A percentile compares a stretch with the other conserved stretches of the same genome.
phyloP scores from a whole-genome alignment of 352 stramenopile species.

The Globisporangium abappressorium region DNA sequence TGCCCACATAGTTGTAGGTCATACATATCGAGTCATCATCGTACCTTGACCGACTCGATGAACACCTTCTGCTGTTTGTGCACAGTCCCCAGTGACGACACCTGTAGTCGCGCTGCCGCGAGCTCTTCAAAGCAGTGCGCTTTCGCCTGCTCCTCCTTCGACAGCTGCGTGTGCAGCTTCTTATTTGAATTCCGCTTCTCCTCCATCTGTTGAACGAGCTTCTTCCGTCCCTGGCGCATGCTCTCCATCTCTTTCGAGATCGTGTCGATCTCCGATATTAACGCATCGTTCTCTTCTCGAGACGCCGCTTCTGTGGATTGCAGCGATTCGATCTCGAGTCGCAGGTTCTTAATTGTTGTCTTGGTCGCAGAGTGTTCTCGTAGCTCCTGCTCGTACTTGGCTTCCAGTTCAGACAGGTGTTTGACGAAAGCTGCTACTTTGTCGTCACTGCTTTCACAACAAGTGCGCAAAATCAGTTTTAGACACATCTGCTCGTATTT shows the following conservation, averaged over 20 bases:
- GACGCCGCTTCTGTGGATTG: slow-evolving; percentile 46
- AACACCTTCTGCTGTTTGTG: slow-evolving; percentile 77
- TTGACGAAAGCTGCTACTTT: slow-evolving; percentile 28
- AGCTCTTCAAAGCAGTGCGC: slow-evolving; percentile 77
- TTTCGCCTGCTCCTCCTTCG: slow-evolving; percentile 68
- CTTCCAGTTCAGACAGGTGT: slow-evolving; percentile 33
- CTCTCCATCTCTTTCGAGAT: slow-evolving; percentile 60
- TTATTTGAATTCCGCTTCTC: slow-evolving; percentile 76
- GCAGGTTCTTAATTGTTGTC: slow-evolving; percentile 32
- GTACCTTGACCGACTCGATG: slow-evolving; percentile 64
- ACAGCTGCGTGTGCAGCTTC: slow-evolving; percentile 64
- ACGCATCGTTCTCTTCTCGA: slow-evolving; percentile 73
- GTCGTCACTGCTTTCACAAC: slow-evolving; percentile 34
- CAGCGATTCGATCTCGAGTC: slow-evolving; percentile 44
- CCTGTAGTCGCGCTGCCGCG: slow-evolving; percentile 60
- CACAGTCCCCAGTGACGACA: slow-evolving; percentile 66
- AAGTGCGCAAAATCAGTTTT: background rate
- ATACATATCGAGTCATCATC: background rate
- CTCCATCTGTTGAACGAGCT: slow-evolving; percentile 71
- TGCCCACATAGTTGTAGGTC: background rate
- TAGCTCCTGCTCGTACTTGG: slow-evolving; percentile 32
- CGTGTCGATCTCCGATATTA: slow-evolving; percentile 71
- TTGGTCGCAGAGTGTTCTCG: slow-evolving; percentile 27
- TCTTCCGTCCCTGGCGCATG: slow-evolving; percentile 64
- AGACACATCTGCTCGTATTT: background rate